Evolutionary conservation across 768 basidiomycete genomes (phyloP).

Genomic region (Sutorius australiensis): DNA sequence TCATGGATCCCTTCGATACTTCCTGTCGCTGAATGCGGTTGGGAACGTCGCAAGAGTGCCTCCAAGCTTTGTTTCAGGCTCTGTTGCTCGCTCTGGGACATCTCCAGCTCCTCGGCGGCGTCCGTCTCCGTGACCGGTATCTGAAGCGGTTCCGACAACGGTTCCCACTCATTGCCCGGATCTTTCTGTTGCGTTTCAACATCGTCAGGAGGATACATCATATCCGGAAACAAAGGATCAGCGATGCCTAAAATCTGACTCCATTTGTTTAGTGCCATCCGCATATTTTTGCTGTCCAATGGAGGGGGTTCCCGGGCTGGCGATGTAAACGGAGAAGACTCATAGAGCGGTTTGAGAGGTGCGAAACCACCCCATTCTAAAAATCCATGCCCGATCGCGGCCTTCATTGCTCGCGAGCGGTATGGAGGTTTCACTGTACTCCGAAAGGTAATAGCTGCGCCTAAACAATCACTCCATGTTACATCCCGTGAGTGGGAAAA

Average conservation of each 20-base stretch:
- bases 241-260: slow-evolving; percentile 31
- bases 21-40: background rate
- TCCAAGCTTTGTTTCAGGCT: slow-evolving; percentile 27
- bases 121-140: background rate
- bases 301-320: slow-evolving; percentile 9
- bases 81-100: slow-evolving; percentile 3
- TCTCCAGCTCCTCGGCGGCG: slow-evolving; percentile 1
- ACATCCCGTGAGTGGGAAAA: background rate
- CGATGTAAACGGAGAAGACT: slow-evolving; percentile 26
- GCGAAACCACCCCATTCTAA: slow-evolving; percentile 33
- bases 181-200: slow-evolving; percentile 3
- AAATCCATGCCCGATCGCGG: slow-evolving; percentile 30
- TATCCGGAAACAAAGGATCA: slow-evolving; percentile 32
- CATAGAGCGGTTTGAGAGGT: slow-evolving; percentile 28
- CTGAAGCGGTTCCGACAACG: slow-evolving; percentile 18
- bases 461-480: slow-evolving; percentile 7
- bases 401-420: slow-evolving; percentile 29
- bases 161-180: slow-evolving; percentile 21
- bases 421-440: slow-evolving; percentile 21
- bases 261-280: slow-evolving; percentile 32
- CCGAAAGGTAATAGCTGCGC: slow-evolving; percentile 19
- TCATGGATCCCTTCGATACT: background rate
- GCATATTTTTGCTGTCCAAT: slow-evolving; percentile 28
- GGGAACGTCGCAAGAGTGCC: slow-evolving; percentile 13
- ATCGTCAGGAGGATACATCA: slow-evolving; percentile 9